Conservation (phyloP, 768 basidiomycete species). For the Kwoniella sp. region DNA sequence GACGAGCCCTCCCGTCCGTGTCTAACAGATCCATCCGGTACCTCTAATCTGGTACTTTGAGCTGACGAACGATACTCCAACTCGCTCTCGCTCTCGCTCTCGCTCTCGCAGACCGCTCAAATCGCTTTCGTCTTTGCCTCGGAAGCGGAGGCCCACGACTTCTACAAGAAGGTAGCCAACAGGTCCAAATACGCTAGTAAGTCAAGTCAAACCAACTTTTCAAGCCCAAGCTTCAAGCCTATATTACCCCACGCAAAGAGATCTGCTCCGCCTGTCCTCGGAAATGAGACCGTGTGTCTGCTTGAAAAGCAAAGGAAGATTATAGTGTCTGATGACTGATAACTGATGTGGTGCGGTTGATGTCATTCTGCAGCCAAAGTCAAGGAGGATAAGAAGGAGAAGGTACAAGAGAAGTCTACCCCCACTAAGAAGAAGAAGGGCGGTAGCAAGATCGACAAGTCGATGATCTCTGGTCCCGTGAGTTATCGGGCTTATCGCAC, state of each 20-base stretch:
- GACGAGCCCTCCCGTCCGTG: no score
- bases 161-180: conserved; percentile 79
- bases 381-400: conserved; percentile 49
- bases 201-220: no score
- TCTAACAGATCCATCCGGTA: background rate
- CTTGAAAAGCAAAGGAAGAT: no score
- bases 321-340: no score
- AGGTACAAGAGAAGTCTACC: conserved; percentile 25
- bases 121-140: conserved; percentile 88
- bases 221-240: no score
- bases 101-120: conserved; percentile 70
- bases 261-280: no score
- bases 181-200: conserved; percentile 66
- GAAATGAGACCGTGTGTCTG: no score
- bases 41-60: background rate
- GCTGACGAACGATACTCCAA: no score
- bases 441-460: conserved; percentile 85
- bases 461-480: conserved; percentile 79
- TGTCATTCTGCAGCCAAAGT: conserved; percentile 36
- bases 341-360: background rate
- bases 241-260: no score
- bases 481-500: conserved; percentile 14
- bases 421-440: conserved; percentile 58
- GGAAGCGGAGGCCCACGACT: conserved; percentile 77
- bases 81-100: background rate